These are phyloP conservation scores for Epichloe aotearoae DNA, from an alignment of 2,329 filamentous ascomycete species.

Conservation along the genomic window DNA sequence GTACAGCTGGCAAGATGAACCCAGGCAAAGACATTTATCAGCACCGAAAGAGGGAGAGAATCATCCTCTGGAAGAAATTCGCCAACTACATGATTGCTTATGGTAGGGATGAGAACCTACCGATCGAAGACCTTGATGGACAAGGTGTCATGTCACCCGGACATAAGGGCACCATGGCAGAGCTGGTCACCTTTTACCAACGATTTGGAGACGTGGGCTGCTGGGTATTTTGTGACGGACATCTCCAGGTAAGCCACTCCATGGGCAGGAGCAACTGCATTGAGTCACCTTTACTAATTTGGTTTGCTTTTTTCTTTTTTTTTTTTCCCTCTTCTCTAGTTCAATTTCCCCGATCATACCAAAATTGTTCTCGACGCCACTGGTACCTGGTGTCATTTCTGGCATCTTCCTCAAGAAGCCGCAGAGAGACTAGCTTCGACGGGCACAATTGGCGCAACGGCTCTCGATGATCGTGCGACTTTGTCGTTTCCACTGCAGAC, in stretches of 20 bases:
- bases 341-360: constrained; percentile 82
- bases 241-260: constrained; percentile 46
- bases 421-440: constrained; percentile 50
- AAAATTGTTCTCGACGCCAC: constrained; percentile 67
- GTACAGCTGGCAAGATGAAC: constrained; percentile 46
- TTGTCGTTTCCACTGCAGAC: constrained; percentile 61
- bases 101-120: constrained; percentile 52
- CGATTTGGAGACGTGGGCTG: constrained; percentile 68
- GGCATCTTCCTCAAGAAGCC: constrained; percentile 60
- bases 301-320: background rate
- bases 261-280: background rate
- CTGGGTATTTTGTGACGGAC: constrained; percentile 70
- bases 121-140: constrained; percentile 31
- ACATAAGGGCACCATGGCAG: constrained; percentile 26
- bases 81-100: constrained; percentile 64
- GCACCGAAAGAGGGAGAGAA: constrained; percentile 50
- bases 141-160: constrained; percentile 26
- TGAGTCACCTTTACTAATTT: background rate
- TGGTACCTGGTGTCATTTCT: constrained; percentile 66
- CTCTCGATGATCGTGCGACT: constrained; percentile 56
- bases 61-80: constrained; percentile 60
- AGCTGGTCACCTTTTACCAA: constrained; percentile 69
- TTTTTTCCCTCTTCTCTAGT: constrained; percentile 27
- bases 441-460: constrained; percentile 56
- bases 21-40: constrained; percentile 52